A percentile compares a stretch with the other conserved stretches of the same genome.
phyloP scores from a whole-genome alignment of 2,329 filamentous ascomycete genomes.

The Aureobasidium sp. region DNA sequence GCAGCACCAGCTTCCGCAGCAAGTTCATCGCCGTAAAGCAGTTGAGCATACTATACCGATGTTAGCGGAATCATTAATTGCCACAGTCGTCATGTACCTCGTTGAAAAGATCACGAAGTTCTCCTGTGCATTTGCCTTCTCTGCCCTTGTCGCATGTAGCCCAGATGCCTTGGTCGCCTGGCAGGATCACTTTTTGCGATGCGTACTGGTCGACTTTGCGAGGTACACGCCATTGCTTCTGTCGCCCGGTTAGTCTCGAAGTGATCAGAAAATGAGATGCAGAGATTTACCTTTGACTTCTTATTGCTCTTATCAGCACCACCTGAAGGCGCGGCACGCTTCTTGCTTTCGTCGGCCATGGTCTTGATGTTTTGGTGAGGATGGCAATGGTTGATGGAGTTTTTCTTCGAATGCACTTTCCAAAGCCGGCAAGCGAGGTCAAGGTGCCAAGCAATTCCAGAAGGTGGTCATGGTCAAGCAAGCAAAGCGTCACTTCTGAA shows the following conservation, averaged over 20 bases:
- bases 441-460: background rate
- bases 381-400: background rate
- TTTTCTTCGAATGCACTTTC: background rate
- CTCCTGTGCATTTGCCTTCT: slow-evolving; percentile 61
- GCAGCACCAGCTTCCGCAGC: slow-evolving; percentile 28
- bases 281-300: slow-evolving; percentile 16
- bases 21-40: slow-evolving; percentile 7
- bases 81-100: slow-evolving; percentile 34
- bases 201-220: background rate
- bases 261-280: background rate
- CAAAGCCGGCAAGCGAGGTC: slow-evolving; percentile 7
- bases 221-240: slow-evolving; percentile 15
- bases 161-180: slow-evolving; percentile 70
- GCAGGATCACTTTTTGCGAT: slow-evolving; percentile 42
- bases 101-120: slow-evolving; percentile 57
- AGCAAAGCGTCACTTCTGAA: background rate
- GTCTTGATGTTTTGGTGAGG: background rate
- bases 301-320: slow-evolving; percentile 13
- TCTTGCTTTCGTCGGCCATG: slow-evolving; percentile 18
- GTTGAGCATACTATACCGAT: slow-evolving; percentile 2
- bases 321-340: slow-evolving; percentile 17
- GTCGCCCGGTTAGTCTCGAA: background rate
- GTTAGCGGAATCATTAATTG: background rate
- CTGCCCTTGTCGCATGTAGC: slow-evolving; percentile 67
- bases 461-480: background rate